phyloP scores from a whole-genome alignment of 306 rosid genomes.

The Notholithocarpus densiflorus region DNA sequence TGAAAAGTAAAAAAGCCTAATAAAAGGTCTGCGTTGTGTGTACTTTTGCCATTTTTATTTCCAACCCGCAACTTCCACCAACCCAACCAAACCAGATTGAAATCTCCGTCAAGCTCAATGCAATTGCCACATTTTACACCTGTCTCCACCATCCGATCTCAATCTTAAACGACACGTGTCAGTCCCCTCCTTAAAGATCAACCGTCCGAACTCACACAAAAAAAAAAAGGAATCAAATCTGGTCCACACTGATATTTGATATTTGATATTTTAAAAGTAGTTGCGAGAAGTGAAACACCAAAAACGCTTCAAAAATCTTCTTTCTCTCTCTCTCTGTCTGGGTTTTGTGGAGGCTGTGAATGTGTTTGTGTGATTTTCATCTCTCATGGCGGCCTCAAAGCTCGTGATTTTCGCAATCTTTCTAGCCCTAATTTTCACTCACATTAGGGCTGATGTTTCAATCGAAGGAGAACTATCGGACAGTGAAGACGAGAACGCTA shows the following conservation, averaged over 20 bases:
- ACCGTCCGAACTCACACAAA: not conserved
- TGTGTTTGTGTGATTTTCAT: no score
- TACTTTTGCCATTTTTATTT: not conserved
- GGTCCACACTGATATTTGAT: not conserved
- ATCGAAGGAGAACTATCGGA: constrained; percentile 13
- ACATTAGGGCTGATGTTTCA: constrained; percentile 47
- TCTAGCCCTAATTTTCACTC: constrained; percentile 48
- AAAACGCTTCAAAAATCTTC: not conserved
- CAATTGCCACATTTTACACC: not conserved
- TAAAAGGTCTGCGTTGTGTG: no score
- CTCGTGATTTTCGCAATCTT: constrained; percentile 45
- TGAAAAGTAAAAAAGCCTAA: no score
- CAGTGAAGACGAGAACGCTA: constrained; percentile 16
- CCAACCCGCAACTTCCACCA: constrained; percentile 1
- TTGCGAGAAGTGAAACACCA: not conserved
- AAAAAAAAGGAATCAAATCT: not conserved
- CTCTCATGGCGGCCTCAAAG: constrained; percentile 73
- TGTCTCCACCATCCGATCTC: not conserved
- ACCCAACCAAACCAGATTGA: not conserved
- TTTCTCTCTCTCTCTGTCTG: not conserved
- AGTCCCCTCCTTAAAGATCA: not conserved
- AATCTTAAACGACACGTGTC: not conserved
- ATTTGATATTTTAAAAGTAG: no score
- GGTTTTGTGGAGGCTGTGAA: constrained; percentile 49
- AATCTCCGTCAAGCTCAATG: not conserved